These are phyloP conservation scores for Rhododendron molle DNA, from an alignment of 148 eudicot species.

Conservation along the genomic window DNA sequence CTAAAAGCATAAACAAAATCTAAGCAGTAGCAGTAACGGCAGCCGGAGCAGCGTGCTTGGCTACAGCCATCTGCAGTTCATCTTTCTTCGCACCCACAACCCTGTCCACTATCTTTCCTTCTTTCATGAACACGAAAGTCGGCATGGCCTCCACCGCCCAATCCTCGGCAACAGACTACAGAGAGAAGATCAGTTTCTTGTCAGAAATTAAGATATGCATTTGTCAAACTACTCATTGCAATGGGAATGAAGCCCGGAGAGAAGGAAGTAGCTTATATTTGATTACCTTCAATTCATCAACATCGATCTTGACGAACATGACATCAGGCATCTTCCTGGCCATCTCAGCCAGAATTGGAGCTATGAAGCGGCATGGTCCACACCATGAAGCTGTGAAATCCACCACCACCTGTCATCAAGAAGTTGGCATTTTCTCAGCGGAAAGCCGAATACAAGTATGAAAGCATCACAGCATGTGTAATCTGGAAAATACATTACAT, in stretches of 20 bases:
- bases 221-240: not conserved
- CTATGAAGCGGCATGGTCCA: constrained; percentile 68
- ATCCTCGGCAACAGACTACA: constrained; percentile 55
- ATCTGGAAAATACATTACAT: not conserved
- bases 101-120: constrained; percentile 48
- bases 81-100: constrained; percentile 75
- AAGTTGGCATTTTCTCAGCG: not conserved
- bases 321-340: constrained; percentile 49
- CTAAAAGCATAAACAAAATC: not conserved
- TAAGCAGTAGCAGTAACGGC: constrained; percentile 18
- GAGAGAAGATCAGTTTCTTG: not conserved
- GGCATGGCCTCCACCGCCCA: constrained; percentile 65
- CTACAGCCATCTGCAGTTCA: constrained; percentile 22
- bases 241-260: not conserved
- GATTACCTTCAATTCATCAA: constrained; percentile 65
- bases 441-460: no score
- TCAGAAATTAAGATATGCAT: not conserved
- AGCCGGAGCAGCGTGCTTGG: constrained; percentile 28
- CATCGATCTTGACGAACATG: constrained; percentile 64
- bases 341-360: constrained; percentile 59
- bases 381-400: constrained; percentile 89
- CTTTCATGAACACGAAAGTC: constrained; percentile 62
- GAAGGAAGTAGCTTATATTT: not conserved
- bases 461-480: not conserved
- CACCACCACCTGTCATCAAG: constrained; percentile 48